Base-by-base conservation (phyloP, 2,329 filamentous ascomycete genomes). In the Ilyonectria robusta region DNA sequence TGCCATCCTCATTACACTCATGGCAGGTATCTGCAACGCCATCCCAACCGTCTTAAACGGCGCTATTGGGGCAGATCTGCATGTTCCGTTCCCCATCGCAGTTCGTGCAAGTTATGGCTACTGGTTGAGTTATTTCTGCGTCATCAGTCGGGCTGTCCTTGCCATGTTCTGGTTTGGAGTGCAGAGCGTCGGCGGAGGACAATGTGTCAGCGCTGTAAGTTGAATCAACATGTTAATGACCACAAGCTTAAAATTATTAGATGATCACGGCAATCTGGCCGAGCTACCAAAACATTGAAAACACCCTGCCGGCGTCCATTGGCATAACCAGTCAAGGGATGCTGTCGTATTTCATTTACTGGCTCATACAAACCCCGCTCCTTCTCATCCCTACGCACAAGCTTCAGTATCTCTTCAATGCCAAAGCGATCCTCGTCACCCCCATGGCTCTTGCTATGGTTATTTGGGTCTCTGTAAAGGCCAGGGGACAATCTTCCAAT, bases 1-100 rank as follows among this genome's bases (percentile, higher is more conserved):
- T 66, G 84, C 84, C 6, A 79, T 86, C 17, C 80, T 85, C 13
- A 84, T 86, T 57, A 82, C 84, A 10, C 80, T 85, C 62, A 83
- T 84, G 35, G 84, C 85, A 59, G 77, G 80, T 23, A 81, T 85
- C 50, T 85, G 82, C 69, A 84, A 82, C 48, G 79, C 83, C 31
- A 80, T 84, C 13, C 82, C 85, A 21, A 86, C 84, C 1, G 78
- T 78, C 1, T 74, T 86, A 21, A 86, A 85, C 51, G 84, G 78
- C 8, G 71, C 75, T 42, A 78, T 81, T 23, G 79, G 79, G 2
- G 70, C 77, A 3, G 70, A 72, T 55, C 71, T 79, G 7, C 77
- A 80, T 53, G 74, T 80, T 33, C 73, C 79, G 0, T 81, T 81
- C 65, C 78, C 78, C 6, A 75, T 79, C 15, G 69, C 78, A 2